Evolutionary conservation across 129 eudicot genomes (phyloP).

Genomic region (Rutidosis leptorrhynchoides): DNA sequence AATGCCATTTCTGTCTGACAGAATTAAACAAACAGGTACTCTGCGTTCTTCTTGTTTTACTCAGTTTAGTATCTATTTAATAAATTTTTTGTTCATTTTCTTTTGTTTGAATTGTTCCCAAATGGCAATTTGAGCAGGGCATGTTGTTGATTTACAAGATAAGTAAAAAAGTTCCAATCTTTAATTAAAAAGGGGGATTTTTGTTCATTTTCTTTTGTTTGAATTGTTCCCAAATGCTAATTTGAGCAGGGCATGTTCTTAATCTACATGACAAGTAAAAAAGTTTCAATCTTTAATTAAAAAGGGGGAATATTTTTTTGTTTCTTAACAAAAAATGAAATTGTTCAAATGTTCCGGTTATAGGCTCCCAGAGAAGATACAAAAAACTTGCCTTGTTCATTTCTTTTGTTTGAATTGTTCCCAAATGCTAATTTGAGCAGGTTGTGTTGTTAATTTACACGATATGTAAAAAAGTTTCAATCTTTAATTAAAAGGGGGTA

Average conservation of each 20-base stretch:
- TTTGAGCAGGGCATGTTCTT: neutral
- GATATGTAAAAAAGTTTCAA: neutral
- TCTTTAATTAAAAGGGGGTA: neutral
- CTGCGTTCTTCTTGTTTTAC: neutral
- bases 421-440: neutral
- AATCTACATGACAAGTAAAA: neutral
- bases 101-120: neutral
- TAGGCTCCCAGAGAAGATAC: conserved; percentile 49
- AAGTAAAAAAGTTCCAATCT: neutral
- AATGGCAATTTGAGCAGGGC: neutral
- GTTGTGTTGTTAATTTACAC: neutral
- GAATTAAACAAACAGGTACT: conserved; percentile 85
- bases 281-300: neutral
- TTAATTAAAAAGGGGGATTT: neutral
- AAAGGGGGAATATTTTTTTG: neutral
- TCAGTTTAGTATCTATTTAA: too few relatives aligned
- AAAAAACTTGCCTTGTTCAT: conserved; percentile 10
- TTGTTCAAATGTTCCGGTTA: conserved; percentile 75
- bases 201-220: neutral
- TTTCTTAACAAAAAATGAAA: conserved; percentile 58
- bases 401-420: neutral
- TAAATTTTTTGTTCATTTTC: neutral
- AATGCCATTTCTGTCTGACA: conserved; percentile 38
- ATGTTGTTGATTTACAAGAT: neutral
- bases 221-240: neutral